Evolutionary conservation across 2,329 filamentous ascomycete genomes (phyloP).

Genomic region (Aspergillus versicolor): DNA sequence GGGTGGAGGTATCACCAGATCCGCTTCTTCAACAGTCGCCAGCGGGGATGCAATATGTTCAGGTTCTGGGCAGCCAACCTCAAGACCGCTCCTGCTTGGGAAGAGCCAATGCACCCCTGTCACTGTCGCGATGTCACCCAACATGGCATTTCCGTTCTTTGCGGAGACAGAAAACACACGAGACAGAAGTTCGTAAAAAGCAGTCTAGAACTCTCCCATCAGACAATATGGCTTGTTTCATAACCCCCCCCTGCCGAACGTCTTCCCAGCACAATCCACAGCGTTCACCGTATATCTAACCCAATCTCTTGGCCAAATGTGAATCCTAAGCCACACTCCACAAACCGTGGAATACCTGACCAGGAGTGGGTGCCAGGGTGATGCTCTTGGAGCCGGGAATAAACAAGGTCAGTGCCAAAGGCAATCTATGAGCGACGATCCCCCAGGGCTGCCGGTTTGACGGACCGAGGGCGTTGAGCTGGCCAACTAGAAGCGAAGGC

Average conservation of each 20-base stretch:
- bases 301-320: neutral
- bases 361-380: too few species aligned
- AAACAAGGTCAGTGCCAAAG: neutral
- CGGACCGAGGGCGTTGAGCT: conserved; percentile 20
- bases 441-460: conserved; percentile 17
- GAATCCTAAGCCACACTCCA: conserved; percentile 1
- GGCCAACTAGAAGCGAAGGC: neutral
- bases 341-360: neutral
- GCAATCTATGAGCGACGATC: conserved; percentile 4
- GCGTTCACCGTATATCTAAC: neutral
- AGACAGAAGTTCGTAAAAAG: neutral
- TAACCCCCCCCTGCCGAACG: neutral
- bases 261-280: neutral
- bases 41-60: neutral
- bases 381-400: neutral
- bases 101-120: neutral
- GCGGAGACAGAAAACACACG: neutral
- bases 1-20: conserved; percentile 6
- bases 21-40: conserved; percentile 1
- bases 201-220: neutral
- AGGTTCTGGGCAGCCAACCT: neutral
- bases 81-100: neutral
- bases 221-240: neutral
- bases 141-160: neutral
- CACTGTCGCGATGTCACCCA: neutral